Percentiles rank a stretch among this genome's conserved stretches.
Evolutionary conservation across 345 rosid species (phyloP).

Genomic region (Turritis glabra): DNA sequence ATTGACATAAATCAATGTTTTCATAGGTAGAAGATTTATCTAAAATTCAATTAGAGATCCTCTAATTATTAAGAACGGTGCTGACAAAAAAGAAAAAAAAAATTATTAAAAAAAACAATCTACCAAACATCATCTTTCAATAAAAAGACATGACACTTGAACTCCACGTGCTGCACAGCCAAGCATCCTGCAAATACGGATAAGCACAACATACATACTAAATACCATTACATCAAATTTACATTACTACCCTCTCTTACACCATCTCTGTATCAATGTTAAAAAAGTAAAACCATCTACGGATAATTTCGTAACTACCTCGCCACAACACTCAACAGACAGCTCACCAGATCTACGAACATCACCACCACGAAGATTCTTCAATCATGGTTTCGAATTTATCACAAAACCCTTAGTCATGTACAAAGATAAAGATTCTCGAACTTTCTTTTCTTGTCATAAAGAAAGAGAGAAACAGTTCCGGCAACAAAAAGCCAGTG

Average conservation of each 20-base stretch:
- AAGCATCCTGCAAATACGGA: conserved; percentile 39
- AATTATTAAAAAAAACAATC: too few relatives aligned
- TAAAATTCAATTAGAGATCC: background rate
- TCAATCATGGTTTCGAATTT: background rate
- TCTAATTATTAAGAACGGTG: too few relatives aligned
- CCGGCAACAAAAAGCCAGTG: conserved; percentile 7
- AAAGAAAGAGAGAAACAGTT: background rate
- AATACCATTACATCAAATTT: background rate
- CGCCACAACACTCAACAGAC: too few relatives aligned
- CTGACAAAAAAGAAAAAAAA: too few relatives aligned
- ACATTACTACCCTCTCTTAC: conserved; percentile 14
- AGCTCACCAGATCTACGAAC: background rate
- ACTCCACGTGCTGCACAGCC: conserved; percentile 45
- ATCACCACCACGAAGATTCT: background rate
- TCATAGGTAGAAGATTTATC: too few relatives aligned
- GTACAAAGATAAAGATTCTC: background rate
- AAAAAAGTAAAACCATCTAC: background rate
- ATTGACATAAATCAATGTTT: too few relatives aligned
- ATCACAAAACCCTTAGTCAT: background rate
- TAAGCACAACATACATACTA: conserved; percentile 26
- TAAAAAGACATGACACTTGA: background rate
- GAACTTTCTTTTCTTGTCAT: background rate
- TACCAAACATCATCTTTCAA: background rate
- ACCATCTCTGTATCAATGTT: background rate
- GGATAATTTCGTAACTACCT: conserved; percentile 18